Percentiles rank a stretch among this genome's conserved stretches.
These are phyloP conservation scores for Candida easanensis DNA, from an alignment of 805 yeast genomes.

Conservation along the genomic window DNA sequence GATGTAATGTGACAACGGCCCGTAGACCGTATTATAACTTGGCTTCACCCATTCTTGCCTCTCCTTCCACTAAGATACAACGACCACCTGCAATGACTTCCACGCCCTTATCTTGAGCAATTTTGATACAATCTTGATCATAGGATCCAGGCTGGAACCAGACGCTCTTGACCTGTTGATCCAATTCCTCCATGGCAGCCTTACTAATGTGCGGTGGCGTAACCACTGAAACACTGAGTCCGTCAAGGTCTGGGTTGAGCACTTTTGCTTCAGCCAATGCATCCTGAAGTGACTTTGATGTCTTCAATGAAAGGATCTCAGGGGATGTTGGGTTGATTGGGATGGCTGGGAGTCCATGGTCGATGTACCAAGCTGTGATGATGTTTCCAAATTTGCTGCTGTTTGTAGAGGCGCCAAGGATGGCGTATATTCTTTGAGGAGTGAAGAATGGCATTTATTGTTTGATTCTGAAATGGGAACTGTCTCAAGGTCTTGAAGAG, in stretches of 20 bases:
- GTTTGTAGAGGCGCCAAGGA: constrained; percentile 69
- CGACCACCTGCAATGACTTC: constrained; percentile 50
- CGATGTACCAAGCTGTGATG: constrained; percentile 65
- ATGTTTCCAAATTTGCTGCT: constrained; percentile 67
- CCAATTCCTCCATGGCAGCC: constrained; percentile 39
- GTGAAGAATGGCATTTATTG: constrained; percentile 44
- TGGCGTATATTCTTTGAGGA: constrained; percentile 52
- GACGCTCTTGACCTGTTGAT: constrained; percentile 45
- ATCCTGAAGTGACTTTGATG: constrained; percentile 26
- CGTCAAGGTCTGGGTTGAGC: constrained; percentile 33
- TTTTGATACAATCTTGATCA: constrained; percentile 46
- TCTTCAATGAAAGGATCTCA: constrained; percentile 43
- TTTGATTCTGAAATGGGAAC: too few species aligned
- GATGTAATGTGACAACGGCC: too few species aligned
- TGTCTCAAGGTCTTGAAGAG: too few species aligned
- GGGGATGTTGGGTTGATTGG: constrained; percentile 63
- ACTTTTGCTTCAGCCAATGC: constrained; percentile 31
- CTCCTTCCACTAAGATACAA: constrained; percentile 74
- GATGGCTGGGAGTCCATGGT: constrained; percentile 52
- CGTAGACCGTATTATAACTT: constrained; percentile 31
- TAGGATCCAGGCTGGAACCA: constrained; percentile 89
- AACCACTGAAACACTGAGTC: constrained; percentile 61
- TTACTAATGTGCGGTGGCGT: constrained; percentile 70
- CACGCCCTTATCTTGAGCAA: constrained; percentile 34
- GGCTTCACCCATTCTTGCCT: constrained; percentile 38